A percentile compares a stretch with the other conserved stretches of the same genome.
phyloP scores from a whole-genome alignment of 768 basidiomycete genomes.

The Pisolithus microcarpus region DNA sequence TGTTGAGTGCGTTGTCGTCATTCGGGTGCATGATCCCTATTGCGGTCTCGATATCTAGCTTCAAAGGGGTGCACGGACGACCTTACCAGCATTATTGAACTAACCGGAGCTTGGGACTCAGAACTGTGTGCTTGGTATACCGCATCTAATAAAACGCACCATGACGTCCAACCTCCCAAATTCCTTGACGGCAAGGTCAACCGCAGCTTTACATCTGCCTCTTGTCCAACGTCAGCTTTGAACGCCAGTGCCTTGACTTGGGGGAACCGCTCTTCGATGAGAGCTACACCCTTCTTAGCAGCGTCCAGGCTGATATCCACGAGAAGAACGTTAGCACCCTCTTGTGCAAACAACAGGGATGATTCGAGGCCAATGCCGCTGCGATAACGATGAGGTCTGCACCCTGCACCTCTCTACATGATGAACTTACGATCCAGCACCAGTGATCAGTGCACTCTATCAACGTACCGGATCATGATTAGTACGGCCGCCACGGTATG shows the following conservation, averaged over 20 bases:
- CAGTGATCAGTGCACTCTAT: slow-evolving; percentile 76
- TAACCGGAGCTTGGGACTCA: slow-evolving; percentile 23
- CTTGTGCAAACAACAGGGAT: slow-evolving; percentile 88
- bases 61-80: background rate
- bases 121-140: background rate
- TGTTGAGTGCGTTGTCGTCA: slow-evolving; percentile 93
- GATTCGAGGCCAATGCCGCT: slow-evolving; percentile 97
- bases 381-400: slow-evolving; percentile 13
- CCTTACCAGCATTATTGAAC: slow-evolving; percentile 89
- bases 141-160: slow-evolving; percentile 40
- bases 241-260: slow-evolving; percentile 61
- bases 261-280: slow-evolving; percentile 61
- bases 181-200: slow-evolving; percentile 69
- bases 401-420: background rate
- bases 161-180: slow-evolving; percentile 96
- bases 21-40: slow-evolving; percentile 96
- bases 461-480: slow-evolving; percentile 4
- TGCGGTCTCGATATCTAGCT: slow-evolving; percentile 1
- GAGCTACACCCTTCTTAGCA: slow-evolving; percentile 56
- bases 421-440: slow-evolving; percentile 73
- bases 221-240: slow-evolving; percentile 85
- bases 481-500: slow-evolving; percentile 3
- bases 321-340: slow-evolving; percentile 87
- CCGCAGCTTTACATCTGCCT: slow-evolving; percentile 77
- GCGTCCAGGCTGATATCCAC: slow-evolving; percentile 80